Evolutionary conservation across 2,329 filamentous ascomycete species (phyloP).

Genomic region (Alternaria consortialis): DNA sequence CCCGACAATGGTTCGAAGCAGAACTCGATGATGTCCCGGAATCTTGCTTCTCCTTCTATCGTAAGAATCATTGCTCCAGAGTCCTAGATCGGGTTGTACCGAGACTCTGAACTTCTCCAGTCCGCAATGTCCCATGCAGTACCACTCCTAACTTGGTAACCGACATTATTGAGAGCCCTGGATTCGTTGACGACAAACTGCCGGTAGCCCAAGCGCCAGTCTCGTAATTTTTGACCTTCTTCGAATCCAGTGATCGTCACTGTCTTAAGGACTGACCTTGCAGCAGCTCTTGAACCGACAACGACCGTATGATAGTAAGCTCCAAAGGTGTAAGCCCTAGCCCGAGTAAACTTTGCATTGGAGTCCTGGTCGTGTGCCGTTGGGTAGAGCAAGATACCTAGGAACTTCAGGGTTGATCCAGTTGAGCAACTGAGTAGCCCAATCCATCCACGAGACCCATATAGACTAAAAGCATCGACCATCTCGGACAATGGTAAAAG

Average conservation of each 20-base stretch:
- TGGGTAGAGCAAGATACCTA: not conserved
- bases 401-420: not conserved
- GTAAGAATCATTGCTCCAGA: not conserved
- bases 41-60: fast-evolving
- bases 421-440: constrained; percentile 2
- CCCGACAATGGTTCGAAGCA: not conserved
- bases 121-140: not conserved
- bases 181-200: not conserved
- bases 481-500: not conserved
- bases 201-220: fast-evolving
- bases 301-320: not conserved
- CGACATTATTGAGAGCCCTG: not conserved
- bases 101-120: too few relatives aligned
- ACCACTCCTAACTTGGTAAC: not conserved
- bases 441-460: not conserved
- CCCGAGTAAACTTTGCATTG: not conserved
- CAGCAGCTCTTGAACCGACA: not conserved
- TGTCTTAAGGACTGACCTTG: not conserved
- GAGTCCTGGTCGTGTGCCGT: too few relatives aligned
- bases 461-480: not conserved
- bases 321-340: too few relatives aligned
- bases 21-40: not conserved
- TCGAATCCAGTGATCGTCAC: not conserved
- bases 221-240: too few relatives aligned
- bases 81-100: not conserved